A percentile compares a stretch with the other conserved stretches of the same genome.
These are phyloP conservation scores for Arachis monticola DNA, from an alignment of 331 rosid species.

Conservation along the genomic window DNA sequence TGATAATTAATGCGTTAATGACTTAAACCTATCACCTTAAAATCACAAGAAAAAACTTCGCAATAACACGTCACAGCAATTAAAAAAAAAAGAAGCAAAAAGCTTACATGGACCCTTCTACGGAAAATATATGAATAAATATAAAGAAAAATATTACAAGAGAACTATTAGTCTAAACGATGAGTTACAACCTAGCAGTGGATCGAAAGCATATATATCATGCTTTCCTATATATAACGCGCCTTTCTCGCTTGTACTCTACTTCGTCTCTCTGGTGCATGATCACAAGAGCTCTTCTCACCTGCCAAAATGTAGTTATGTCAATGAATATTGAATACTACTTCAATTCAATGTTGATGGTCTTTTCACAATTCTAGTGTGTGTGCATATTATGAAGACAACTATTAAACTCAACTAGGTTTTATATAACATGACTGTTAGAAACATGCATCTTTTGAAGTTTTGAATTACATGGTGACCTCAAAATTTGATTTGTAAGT, in stretches of 20 bases:
- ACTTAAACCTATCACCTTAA: no score
- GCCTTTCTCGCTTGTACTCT: conserved; percentile 95
- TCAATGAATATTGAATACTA: conserved; percentile 24
- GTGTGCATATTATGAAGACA: neutral
- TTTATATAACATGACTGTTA: conserved; percentile 7
- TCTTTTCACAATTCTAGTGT: neutral
- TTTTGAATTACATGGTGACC: conserved; percentile 22
- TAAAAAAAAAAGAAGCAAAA: no score
- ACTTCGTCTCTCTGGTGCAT: conserved; percentile 99
- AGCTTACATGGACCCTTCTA: neutral
- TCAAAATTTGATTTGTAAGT: conserved; percentile 26
- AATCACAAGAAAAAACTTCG: no score
- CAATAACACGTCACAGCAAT: no score
- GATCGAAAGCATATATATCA: conserved; percentile 28
- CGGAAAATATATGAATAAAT: neutral
- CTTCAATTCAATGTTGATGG: conserved; percentile 4
- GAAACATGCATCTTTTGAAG: conserved; percentile 20
- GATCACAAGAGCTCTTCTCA: conserved; percentile 91
- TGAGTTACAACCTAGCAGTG: neutral
- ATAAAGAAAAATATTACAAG: neutral
- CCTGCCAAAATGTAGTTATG: conserved; percentile 58
- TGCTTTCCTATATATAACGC: conserved; percentile 77
- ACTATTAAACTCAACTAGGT: neutral
- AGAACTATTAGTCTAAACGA: conserved; percentile 6
- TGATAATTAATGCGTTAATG: no score